Percentiles rank a stretch among this genome's conserved stretches.
Evolutionary conservation across 306 rosid species (phyloP).

Genomic region (Lathyrus sativus): DNA sequence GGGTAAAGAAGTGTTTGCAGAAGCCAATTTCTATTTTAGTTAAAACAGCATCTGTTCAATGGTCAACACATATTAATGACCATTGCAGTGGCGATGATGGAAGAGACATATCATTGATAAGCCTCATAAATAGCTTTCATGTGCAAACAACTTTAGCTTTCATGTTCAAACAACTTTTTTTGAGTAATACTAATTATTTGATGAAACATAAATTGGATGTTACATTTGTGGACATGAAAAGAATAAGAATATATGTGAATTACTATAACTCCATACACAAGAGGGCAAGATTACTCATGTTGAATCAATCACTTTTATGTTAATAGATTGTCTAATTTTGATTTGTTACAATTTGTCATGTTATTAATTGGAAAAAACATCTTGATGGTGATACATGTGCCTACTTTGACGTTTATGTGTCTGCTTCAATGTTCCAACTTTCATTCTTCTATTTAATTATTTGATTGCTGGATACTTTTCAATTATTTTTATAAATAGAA

Average conservation of each 20-base stretch:
- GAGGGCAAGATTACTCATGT: slow-evolving; percentile 13
- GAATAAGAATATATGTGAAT: slow-evolving; percentile 31
- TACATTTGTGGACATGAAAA: slow-evolving; percentile 30
- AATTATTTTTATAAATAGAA: too few relatives aligned
- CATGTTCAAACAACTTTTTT: background rate
- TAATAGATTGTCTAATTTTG: slow-evolving; percentile 34
- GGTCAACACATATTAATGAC: slow-evolving; percentile 11
- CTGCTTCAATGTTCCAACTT: slow-evolving; percentile 28
- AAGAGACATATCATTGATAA: slow-evolving; percentile 6
- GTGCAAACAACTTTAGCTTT: background rate
- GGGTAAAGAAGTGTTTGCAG: background rate
- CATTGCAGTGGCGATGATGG: background rate
- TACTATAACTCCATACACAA: slow-evolving; percentile 35
- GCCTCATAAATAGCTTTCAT: slow-evolving; percentile 13
- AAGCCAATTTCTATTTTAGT: background rate
- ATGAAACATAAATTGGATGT: slow-evolving; percentile 14
- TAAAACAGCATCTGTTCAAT: background rate
- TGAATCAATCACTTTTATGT: slow-evolving; percentile 40
- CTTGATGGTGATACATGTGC: slow-evolving; percentile 32
- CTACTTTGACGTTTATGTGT: slow-evolving; percentile 20
- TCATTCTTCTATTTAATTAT: too few relatives aligned
- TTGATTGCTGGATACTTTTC: too few relatives aligned
- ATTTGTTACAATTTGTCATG: slow-evolving; percentile 37
- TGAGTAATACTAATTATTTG: slow-evolving; percentile 19
- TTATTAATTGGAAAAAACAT: slow-evolving; percentile 33